Percentiles rank a stretch among this genome's conserved stretches.
These are phyloP conservation scores for Cercospora citrullina DNA, from an alignment of 2,329 filamentous ascomycete species.

Conservation along the genomic window DNA sequence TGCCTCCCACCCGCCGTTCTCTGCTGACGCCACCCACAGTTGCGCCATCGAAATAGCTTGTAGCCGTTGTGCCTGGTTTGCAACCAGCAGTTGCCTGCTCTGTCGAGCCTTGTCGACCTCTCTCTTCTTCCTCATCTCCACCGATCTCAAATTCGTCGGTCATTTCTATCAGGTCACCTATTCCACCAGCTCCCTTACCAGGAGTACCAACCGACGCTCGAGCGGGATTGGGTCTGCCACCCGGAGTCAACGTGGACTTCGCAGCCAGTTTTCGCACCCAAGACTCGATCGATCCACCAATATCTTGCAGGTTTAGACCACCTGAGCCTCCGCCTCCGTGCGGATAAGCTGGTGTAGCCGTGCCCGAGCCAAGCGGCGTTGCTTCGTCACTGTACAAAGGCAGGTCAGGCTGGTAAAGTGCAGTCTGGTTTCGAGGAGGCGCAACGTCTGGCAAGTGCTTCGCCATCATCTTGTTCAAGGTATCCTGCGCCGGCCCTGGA, in stretches of 20 bases:
- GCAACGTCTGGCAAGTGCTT: conserved; percentile 79
- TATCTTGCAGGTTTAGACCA: conserved; percentile 66
- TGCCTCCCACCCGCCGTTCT: conserved; percentile 24
- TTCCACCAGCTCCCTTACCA: conserved; percentile 45
- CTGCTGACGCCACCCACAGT: conserved; percentile 21
- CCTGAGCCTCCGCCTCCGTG: conserved; percentile 30
- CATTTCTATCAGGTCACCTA: conserved; percentile 70
- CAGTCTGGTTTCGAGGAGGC: conserved; percentile 57
- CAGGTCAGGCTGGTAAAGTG: conserved; percentile 61
- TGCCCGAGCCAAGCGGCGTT: conserved; percentile 31
- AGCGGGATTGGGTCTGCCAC: conserved; percentile 16
- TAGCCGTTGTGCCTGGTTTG: conserved; percentile 27
- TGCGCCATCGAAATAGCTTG: conserved; percentile 34
- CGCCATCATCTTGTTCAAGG: conserved; percentile 78
- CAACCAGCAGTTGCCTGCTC: conserved; percentile 16
- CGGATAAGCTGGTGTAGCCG: conserved; percentile 32
- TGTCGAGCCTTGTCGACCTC: conserved; percentile 34
- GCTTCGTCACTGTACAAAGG: conserved; percentile 49
- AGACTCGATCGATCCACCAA: conserved; percentile 82
- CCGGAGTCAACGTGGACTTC: conserved; percentile 47
- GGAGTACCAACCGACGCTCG: conserved; percentile 37
- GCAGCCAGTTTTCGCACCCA: conserved; percentile 84
- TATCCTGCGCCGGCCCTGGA: conserved; percentile 81
- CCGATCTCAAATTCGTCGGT: conserved; percentile 57
- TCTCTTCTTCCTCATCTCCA: conserved; percentile 30